Percentiles rank a stretch among this genome's conserved stretches.
Evolutionary conservation across 1,139 yeast genomes (phyloP).

Genomic region (Hanseniaspora sp.): DNA sequence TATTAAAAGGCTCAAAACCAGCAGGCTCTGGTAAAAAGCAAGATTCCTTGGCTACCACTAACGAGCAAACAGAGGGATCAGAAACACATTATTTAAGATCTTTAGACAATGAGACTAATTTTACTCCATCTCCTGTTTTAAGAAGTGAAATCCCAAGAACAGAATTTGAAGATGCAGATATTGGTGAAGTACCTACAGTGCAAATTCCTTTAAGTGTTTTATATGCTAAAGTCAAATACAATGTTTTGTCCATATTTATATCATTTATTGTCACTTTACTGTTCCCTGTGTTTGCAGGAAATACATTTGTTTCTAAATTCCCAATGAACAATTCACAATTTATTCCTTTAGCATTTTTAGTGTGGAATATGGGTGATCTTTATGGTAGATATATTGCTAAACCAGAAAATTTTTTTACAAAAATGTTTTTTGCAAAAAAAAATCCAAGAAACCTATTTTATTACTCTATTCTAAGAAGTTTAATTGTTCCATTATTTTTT

Average conservation of each 20-base stretch:
- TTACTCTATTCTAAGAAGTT: slow-evolving; percentile 44
- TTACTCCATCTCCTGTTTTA: background rate
- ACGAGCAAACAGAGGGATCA: background rate
- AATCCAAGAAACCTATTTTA: slow-evolving; percentile 32
- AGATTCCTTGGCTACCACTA: background rate
- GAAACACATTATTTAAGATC: background rate
- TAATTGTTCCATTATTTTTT: slow-evolving; percentile 53
- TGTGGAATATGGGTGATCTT: slow-evolving; percentile 87
- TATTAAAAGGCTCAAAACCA: slow-evolving; percentile 1
- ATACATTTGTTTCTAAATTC: slow-evolving; percentile 37
- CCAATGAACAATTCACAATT: slow-evolving; percentile 36
- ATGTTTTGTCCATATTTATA: slow-evolving; percentile 60
- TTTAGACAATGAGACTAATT: background rate
- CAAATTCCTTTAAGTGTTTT: slow-evolving; percentile 33
- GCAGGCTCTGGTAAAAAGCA: slow-evolving; percentile 2
- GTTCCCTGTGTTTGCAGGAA: slow-evolving; percentile 85
- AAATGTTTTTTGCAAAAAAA: slow-evolving; percentile 17
- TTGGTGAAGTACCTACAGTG: slow-evolving; percentile 7
- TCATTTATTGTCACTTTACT: slow-evolving; percentile 62
- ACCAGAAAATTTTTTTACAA: slow-evolving; percentile 22
- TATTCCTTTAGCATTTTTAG: slow-evolving; percentile 64
- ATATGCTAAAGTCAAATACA: slow-evolving; percentile 48
- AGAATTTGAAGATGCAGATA: background rate
- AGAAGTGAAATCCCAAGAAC: background rate
- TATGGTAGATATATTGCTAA: slow-evolving; percentile 66